Base-by-base conservation (phyloP, 1,284 basidiomycete species). In the Fomitopsis schrenkii region DNA sequence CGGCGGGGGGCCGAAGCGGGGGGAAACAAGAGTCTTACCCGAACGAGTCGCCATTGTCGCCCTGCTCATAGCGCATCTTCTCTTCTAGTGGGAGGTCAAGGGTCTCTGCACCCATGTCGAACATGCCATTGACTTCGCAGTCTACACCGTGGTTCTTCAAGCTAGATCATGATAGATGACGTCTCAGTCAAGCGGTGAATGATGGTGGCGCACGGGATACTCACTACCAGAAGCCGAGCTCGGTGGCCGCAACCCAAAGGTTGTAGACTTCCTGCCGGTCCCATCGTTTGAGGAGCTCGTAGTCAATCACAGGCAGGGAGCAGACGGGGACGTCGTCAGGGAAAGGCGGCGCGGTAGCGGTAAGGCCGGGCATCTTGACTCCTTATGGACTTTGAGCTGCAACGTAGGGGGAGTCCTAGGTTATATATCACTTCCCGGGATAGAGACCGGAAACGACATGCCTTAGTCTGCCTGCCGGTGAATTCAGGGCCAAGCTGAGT, bases 21-120 rank as follows among this genome's bases (percentile, higher is more conserved):
- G 33, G 35, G 17, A 63, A 61, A 30, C 14, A 12, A 36, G 55
- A 40, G 60, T 55, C 46, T 33, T 63, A 83, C 83, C 88, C 88
- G 59, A 85, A 86, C 0, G 85, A 87, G 61, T 75, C 74, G 0
- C 88, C 88, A 6, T 73, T 74, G 65, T 89, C 83, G 1, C 88
- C 87, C 70, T 88, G 86, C 66, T 88, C 87, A 64, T 77, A 89
- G 59, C 80, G 79, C 77, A 88, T 74, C 68, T 87, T 86, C 67
- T 90, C 86, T 44, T 83, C 81, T 26, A 84, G 60, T 0, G 88
- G 84, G 0, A 90, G 74, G 2, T 76, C 75, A 76, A 90, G 82
- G 0, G 82, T 84, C 62, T 82, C 80, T 6, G 75, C 75, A 6
- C 84, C 86, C 71, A 88, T 78, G 5, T 80, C 79, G 62, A 88